These are phyloP conservation scores for Thelephora terrestris DNA, from an alignment of 1,284 basidiomycete genomes.

Conservation along the genomic window DNA sequence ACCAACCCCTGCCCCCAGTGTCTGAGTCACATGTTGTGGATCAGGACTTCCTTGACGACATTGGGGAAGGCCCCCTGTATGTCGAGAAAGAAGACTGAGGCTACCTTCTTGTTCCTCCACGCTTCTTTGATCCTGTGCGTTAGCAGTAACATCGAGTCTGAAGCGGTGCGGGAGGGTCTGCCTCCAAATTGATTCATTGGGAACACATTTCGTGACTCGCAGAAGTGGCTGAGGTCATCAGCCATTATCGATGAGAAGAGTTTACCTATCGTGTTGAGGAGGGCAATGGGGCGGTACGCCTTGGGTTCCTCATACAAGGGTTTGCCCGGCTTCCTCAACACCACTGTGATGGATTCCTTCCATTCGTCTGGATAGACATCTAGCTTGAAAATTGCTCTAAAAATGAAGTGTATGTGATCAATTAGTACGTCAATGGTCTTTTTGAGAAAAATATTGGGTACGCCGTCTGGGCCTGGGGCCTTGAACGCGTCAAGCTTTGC, in stretches of 20 bases:
- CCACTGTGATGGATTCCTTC: conserved; percentile 23
- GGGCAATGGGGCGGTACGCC: too few relatives aligned
- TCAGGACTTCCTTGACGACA: conserved; percentile 17
- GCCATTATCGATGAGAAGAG: conserved; percentile 20
- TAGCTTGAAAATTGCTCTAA: conserved; percentile 17
- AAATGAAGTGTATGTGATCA: conserved; percentile 20
- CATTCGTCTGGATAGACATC: conserved; percentile 23
- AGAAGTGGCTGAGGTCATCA: conserved; percentile 14
- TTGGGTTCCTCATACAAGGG: too few relatives aligned
- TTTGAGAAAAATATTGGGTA: conserved; percentile 26
- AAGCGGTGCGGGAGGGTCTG: conserved; percentile 23
- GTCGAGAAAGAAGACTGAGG: conserved; percentile 26
- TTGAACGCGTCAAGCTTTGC: conserved; percentile 21
- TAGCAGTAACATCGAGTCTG: conserved; percentile 28
- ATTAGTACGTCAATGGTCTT: conserved; percentile 18
- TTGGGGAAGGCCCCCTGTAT: conserved; percentile 31
- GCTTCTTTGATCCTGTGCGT: too few relatives aligned
- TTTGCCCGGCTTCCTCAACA: too few relatives aligned
- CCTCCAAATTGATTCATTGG: conserved; percentile 26
- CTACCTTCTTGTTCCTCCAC: conserved; percentile 24
- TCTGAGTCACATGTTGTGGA: conserved; percentile 22
- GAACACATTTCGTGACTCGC: conserved; percentile 16
- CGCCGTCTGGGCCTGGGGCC: conserved; percentile 24
- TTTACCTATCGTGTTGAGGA: conserved; percentile 29
- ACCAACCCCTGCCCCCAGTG: too few relatives aligned